phyloP scores from a whole-genome alignment of 345 rosid species.

The Diplotaxis tenuifolia region DNA sequence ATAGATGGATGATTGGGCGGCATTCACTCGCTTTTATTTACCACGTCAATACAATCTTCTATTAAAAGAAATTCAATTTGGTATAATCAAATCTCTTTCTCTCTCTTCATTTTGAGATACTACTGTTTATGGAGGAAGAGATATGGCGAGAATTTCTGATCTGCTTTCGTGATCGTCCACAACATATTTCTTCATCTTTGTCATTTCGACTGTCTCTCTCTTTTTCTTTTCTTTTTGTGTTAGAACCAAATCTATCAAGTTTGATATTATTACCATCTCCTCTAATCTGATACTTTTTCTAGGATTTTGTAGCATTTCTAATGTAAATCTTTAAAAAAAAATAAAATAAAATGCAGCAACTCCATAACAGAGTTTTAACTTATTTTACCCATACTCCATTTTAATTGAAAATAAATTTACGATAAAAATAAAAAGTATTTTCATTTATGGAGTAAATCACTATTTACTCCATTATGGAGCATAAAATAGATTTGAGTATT shows the following conservation, averaged over 20 bases:
- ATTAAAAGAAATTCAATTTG: neutral
- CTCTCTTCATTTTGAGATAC: neutral
- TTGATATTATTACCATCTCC: neutral
- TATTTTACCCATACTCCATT: too few species aligned
- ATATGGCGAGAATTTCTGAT: neutral
- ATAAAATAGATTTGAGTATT: too few species aligned
- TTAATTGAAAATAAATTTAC: too few species aligned
- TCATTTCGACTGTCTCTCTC: neutral
- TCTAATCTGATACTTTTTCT: neutral
- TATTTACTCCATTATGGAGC: too few species aligned
- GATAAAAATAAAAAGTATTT: too few species aligned
- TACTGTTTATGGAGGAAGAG: neutral
- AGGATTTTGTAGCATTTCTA: neutral
- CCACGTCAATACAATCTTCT: neutral
- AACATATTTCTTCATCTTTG: neutral
- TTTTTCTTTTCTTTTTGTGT: neutral
- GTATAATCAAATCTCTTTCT: neutral
- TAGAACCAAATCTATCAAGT: neutral
- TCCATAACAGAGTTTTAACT: too few species aligned
- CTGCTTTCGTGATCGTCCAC: neutral
- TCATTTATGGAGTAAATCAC: too few species aligned
- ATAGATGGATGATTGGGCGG: neutral
- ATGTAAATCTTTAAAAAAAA: too few species aligned
- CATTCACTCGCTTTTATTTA: neutral
- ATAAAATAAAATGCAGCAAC: too few species aligned